These are phyloP conservation scores for Pseudocercospora crystallina DNA, from an alignment of 2,329 filamentous ascomycete species.

Conservation along the genomic window DNA sequence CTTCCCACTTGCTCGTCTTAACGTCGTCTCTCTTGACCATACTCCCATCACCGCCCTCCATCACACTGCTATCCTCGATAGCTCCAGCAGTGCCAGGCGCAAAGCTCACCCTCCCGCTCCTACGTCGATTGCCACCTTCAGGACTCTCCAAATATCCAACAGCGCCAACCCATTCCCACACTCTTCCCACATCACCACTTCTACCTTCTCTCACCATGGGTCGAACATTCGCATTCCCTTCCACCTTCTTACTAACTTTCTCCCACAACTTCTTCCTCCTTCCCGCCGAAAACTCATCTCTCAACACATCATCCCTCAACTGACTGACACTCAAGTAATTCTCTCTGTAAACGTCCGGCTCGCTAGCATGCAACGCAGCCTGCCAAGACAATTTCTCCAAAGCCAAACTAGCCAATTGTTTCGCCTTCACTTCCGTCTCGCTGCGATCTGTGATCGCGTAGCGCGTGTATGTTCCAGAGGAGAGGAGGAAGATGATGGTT, in stretches of 20 bases:
- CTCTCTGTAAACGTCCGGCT: conserved; percentile 65
- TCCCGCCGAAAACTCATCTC: conserved; percentile 73
- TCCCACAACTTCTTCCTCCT: conserved; percentile 82
- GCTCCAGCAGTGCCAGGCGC: conserved; percentile 19
- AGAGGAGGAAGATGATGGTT: conserved; percentile 54
- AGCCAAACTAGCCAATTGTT: conserved; percentile 78
- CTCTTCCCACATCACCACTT: conserved; percentile 56
- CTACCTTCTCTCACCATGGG: conserved; percentile 67
- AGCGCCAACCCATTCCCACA: conserved; percentile 70
- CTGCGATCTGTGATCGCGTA: conserved; percentile 62
- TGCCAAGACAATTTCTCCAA: conserved; percentile 80
- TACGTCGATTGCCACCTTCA: conserved; percentile 21
- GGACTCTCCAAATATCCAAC: conserved; percentile 39
- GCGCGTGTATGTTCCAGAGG: conserved; percentile 62
- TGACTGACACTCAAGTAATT: conserved; percentile 84
- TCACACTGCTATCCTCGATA: conserved; percentile 9
- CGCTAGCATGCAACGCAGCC: conserved; percentile 72
- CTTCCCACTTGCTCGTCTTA: conserved; percentile 45
- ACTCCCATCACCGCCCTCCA: conserved; percentile 17
- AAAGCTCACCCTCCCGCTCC: conserved; percentile 32
- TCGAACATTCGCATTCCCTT: conserved; percentile 90
- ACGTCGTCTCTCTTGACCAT: conserved; percentile 16
- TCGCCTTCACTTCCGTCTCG: conserved; percentile 70
- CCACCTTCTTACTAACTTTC: conserved; percentile 78
- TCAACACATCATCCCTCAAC: conserved; percentile 83